Percentiles rank a stretch among this genome's conserved stretches.
Conservation (phyloP, 306 rosid genomes). For the Gillenia trifoliata region DNA sequence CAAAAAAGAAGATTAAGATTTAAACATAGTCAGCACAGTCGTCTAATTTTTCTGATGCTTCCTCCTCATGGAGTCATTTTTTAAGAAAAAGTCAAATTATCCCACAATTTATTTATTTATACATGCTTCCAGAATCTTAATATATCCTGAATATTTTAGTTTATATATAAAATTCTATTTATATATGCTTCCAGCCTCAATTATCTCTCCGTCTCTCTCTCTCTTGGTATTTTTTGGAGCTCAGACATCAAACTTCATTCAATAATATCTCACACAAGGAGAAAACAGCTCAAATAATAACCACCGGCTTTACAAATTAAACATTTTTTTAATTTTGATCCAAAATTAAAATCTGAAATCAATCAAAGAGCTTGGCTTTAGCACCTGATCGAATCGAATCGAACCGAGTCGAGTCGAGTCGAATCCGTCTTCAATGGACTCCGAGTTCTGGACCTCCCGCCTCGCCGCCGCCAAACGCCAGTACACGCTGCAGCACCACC, state of each 20-base stretch:
- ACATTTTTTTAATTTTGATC: neutral
- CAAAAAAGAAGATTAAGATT: neutral
- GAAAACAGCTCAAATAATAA: neutral
- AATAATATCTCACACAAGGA: neutral
- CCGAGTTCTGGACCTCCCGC: conserved; percentile 94
- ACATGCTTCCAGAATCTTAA: neutral
- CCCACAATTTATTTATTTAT: neutral
- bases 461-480: conserved; percentile 97
- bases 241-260: conserved; percentile 16
- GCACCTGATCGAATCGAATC: conserved; percentile 24
- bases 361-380: neutral
- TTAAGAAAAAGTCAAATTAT: conserved; percentile 38
- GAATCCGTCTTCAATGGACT: conserved; percentile 54
- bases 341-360: neutral
- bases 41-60: conserved; percentile 23
- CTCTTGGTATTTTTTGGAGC: conserved; percentile 1
- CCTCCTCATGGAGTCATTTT: neutral
- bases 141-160: neutral
- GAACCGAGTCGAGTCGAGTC: neutral
- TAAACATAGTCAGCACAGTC: neutral
- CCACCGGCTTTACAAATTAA: neutral
- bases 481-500: conserved; percentile 59
- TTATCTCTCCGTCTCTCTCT: neutral
- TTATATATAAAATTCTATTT: neutral
- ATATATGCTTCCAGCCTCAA: neutral